These are phyloP conservation scores for thale cress (Arabidopsis thaliana) DNA, from an alignment of 345 rosid species.

Conservation along the genomic window TAIR10.1 NC_003074.8:22007001-22007500, in stretches of 20 bases:
- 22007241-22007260: background rate
- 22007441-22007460: slow-evolving; percentile 23
- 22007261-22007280: background rate
- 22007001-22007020: background rate
- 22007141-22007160: background rate
- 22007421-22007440: slow-evolving; percentile 26
- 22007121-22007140: background rate
- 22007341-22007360: background rate
- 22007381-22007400: background rate
- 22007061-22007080: background rate
- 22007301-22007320: background rate
- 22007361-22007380: background rate
- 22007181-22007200: background rate
- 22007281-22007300: background rate
- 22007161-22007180: background rate
- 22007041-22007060: background rate
- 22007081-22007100: slow-evolving; percentile 5
- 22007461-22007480: slow-evolving; percentile 44
- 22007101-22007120: background rate
- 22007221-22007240: background rate
- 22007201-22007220: background rate
- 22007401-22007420: slow-evolving; percentile 8
- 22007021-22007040: slow-evolving; percentile 13
- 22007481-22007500: slow-evolving; percentile 23
- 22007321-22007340: background rate